A percentile compares a stretch with the other conserved stretches of the same genome.
These are phyloP conservation scores for Fusarium annulatum DNA, from an alignment of 2,329 filamentous ascomycete genomes.

Conservation along the genomic window DNA sequence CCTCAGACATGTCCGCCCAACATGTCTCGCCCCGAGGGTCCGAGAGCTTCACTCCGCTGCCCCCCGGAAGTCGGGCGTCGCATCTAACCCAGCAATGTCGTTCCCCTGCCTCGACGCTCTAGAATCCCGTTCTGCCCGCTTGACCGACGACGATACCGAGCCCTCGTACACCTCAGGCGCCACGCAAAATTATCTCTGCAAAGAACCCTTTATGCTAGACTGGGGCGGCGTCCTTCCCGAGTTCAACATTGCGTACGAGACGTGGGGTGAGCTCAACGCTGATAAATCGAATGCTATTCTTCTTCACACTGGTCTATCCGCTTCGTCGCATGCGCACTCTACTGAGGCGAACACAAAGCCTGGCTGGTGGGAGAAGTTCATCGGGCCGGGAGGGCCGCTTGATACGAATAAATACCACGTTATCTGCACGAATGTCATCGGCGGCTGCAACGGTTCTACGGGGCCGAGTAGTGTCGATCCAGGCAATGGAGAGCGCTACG, in stretches of 20 bases:
- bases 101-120: conserved; percentile 91
- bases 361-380: conserved; percentile 99
- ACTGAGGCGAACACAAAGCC: conserved; percentile 87
- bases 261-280: conserved; percentile 85
- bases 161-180: conserved; percentile 92
- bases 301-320: conserved; percentile 91
- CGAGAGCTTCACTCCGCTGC: conserved; percentile 41
- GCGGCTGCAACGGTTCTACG: conserved; percentile 95
- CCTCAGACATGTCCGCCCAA: neutral
- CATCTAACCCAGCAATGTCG: conserved; percentile 85
- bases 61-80: conserved; percentile 48
- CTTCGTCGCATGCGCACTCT: conserved; percentile 96
- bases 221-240: conserved; percentile 94
- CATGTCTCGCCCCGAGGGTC: conserved; percentile 11
- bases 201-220: conserved; percentile 82
- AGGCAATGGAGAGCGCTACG: conserved; percentile 87
- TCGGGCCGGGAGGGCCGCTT: conserved; percentile 84
- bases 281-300: conserved; percentile 90
- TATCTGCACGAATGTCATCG: conserved; percentile 96
- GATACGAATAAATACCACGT: conserved; percentile 94
- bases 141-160: conserved; percentile 81
- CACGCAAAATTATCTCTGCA: conserved; percentile 81
- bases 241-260: conserved; percentile 92
- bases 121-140: conserved; percentile 79
- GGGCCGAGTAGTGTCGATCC: conserved; percentile 91